Conservation (phyloP, 352 stramenopile genomes). For the Phytophthora brassicae region DNA sequence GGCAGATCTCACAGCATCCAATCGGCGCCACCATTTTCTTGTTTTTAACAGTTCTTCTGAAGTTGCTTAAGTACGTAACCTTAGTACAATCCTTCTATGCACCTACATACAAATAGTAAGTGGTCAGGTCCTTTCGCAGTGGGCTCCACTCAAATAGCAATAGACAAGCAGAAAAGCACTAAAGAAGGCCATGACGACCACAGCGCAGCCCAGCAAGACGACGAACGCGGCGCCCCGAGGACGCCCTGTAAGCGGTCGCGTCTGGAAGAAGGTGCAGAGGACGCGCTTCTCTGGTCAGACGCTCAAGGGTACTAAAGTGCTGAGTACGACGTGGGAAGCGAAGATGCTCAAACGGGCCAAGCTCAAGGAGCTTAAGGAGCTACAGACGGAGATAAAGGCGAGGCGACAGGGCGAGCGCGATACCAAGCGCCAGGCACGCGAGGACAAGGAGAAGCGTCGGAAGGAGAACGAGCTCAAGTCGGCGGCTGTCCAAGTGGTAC, state of each 20-base stretch:
- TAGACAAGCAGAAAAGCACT: slow-evolving; percentile 17
- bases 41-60: neutral
- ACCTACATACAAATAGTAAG: neutral
- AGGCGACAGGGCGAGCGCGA: slow-evolving; percentile 70
- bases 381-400: slow-evolving; percentile 84
- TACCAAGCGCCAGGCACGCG: slow-evolving; percentile 70
- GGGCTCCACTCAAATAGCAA: slow-evolving; percentile 31
- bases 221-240: slow-evolving; percentile 45
- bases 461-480: slow-evolving; percentile 92
- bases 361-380: slow-evolving; percentile 81
- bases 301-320: slow-evolving; percentile 75
- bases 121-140: neutral
- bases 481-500: slow-evolving; percentile 82
- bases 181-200: slow-evolving; percentile 11
- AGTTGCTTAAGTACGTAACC: neutral
- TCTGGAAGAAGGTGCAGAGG: slow-evolving; percentile 87
- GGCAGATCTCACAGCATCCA: slow-evolving; percentile 64
- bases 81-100: neutral
- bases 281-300: slow-evolving; percentile 71
- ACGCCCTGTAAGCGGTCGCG: slow-evolving; percentile 68
- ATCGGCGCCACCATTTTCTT: slow-evolving; percentile 31
- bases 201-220: slow-evolving; percentile 10
- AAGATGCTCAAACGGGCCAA: slow-evolving; percentile 81
- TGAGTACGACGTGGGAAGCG: slow-evolving; percentile 89
- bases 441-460: slow-evolving; percentile 87